These are phyloP conservation scores for Boletus mariae DNA, from an alignment of 1,284 basidiomycete genomes.

Conservation along the genomic window DNA sequence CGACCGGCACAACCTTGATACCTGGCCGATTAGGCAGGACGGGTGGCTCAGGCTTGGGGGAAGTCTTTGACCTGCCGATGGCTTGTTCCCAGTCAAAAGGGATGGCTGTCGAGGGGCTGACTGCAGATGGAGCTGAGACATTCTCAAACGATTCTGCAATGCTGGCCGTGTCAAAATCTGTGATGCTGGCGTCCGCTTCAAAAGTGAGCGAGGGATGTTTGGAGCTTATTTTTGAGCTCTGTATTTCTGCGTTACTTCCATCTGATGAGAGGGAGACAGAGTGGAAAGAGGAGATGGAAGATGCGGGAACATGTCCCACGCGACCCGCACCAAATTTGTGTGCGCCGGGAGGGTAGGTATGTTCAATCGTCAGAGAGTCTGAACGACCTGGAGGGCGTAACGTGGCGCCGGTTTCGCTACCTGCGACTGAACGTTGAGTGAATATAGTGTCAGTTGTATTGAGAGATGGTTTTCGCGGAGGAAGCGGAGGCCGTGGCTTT, in stretches of 20 bases:
- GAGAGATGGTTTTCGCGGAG: constrained; percentile 61
- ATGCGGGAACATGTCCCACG: constrained; percentile 53
- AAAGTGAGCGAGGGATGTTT: constrained; percentile 42
- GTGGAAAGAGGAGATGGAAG: constrained; percentile 76
- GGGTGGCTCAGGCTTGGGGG: constrained; percentile 42
- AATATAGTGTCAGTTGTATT: constrained; percentile 37
- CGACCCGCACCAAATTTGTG: constrained; percentile 32
- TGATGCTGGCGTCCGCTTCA: constrained; percentile 36
- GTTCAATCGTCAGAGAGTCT: constrained; percentile 49
- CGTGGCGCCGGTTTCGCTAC: constrained; percentile 15
- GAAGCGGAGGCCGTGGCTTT: constrained; percentile 50
- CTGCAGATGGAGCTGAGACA: constrained; percentile 46
- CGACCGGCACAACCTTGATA: constrained; percentile 18
- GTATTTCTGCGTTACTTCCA: constrained; percentile 42
- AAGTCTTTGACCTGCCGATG: constrained; percentile 22
- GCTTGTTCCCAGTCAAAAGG: constrained; percentile 46
- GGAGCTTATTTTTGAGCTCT: constrained; percentile 16
- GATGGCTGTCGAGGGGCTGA: constrained; percentile 42
- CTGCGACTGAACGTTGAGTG: constrained; percentile 28
- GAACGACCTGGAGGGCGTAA: constrained; percentile 35
- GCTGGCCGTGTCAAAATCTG: constrained; percentile 52
- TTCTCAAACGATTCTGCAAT: constrained; percentile 71
- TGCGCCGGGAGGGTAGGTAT: constrained; percentile 51
- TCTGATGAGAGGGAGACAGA: constrained; percentile 77
- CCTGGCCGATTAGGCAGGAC: constrained; percentile 52